These are phyloP conservation scores for Silene vulgaris DNA, from an alignment of 179 eudicot species.

Conservation along the genomic window DNA sequence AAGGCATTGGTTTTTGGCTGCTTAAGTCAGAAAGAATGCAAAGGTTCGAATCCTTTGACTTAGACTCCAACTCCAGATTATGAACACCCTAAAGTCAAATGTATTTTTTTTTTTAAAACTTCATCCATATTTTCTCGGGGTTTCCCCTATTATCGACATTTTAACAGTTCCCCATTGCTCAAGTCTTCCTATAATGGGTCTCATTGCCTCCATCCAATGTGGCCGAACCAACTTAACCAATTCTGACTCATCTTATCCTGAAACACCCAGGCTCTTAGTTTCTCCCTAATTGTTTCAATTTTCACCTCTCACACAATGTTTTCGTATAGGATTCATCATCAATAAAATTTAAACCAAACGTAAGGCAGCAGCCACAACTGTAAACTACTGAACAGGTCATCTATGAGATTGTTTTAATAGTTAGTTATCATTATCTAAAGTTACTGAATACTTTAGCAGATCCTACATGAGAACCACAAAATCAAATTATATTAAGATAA, in stretches of 20 bases:
- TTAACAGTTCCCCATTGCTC: neutral
- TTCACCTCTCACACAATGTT: neutral
- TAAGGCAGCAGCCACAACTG: neutral
- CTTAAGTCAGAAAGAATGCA: too few relatives aligned
- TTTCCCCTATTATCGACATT: neutral
- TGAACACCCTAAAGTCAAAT: too few relatives aligned
- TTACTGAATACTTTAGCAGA: neutral
- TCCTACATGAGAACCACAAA: neutral
- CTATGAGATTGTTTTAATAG: neutral
- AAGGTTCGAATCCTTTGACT: too few relatives aligned
- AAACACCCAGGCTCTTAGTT: neutral
- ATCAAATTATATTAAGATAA: neutral
- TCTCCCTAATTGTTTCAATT: neutral
- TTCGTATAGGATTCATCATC: neutral
- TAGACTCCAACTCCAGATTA: too few relatives aligned
- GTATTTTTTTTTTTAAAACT: too few relatives aligned
- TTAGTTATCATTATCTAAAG: constrained; percentile 1
- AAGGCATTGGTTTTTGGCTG: too few relatives aligned
- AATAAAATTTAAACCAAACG: neutral
- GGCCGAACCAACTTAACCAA: neutral
- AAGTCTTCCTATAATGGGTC: neutral
- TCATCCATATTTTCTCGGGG: neutral
- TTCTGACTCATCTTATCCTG: neutral
- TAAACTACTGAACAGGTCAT: neutral
- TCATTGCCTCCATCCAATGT: too few relatives aligned